Evolutionary conservation across 805 yeast genomes (phyloP).

Genomic region (Wickerhamiella domercqiae): DNA sequence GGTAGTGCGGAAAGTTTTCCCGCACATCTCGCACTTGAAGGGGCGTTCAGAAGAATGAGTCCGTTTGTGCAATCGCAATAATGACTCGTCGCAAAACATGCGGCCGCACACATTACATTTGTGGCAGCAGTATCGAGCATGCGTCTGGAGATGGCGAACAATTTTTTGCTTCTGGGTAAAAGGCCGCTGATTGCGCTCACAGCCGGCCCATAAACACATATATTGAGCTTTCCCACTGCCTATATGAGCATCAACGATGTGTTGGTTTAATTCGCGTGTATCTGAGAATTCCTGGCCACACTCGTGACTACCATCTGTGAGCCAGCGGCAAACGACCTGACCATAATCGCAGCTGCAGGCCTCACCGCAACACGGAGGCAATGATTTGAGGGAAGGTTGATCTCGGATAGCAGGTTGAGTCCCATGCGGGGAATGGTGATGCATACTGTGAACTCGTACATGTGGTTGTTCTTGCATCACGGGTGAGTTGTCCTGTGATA

Average conservation of each 20-base stretch:
- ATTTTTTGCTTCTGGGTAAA: conserved; percentile 79
- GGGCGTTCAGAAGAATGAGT: conserved; percentile 88
- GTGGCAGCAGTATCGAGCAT: conserved; percentile 72
- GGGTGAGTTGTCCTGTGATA: no score
- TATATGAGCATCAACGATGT: conserved; percentile 52
- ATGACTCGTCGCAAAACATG: conserved; percentile 59
- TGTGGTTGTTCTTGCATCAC: not conserved
- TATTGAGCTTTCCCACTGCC: conserved; percentile 59
- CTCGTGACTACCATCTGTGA: conserved; percentile 19
- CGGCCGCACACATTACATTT: conserved; percentile 55
- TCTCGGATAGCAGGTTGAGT: not conserved
- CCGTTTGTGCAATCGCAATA: conserved; percentile 67
- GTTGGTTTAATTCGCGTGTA: conserved; percentile 53
- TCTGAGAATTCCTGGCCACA: conserved; percentile 40
- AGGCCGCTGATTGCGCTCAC: conserved; percentile 43
- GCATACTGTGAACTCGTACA: not conserved
- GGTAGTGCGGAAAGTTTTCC: conserved; percentile 65
- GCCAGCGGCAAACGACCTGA: conserved; percentile 3
- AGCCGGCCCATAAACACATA: conserved; percentile 63
- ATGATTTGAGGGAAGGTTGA: not conserved
- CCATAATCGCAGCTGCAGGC: not conserved
- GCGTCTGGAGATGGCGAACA: conserved; percentile 73
- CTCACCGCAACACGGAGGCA: not conserved
- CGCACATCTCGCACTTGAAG: conserved; percentile 55
- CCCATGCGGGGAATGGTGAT: not conserved